Conservation (phyloP, 164 flowering plant species). For the Pachysandra terminalis region DNA sequence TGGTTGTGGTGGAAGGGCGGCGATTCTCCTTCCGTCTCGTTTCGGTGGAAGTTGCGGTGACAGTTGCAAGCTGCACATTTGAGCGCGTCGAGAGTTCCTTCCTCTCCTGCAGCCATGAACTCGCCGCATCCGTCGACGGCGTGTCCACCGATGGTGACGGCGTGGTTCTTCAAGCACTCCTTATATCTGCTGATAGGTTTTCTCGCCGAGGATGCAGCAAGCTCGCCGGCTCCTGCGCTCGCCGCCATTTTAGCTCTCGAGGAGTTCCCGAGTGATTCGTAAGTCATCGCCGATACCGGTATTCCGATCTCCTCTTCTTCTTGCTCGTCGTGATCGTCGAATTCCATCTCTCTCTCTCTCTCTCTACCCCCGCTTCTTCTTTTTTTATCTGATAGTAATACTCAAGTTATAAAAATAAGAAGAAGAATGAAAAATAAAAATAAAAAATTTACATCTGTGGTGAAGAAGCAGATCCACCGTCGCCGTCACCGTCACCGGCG, state of each 20-base stretch:
- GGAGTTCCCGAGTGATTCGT: slow-evolving; percentile 32
- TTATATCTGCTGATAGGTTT: slow-evolving; percentile 31
- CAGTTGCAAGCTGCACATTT: slow-evolving; percentile 80
- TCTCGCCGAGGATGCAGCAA: neutral
- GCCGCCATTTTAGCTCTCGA: slow-evolving; percentile 18
- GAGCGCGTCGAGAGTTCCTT: slow-evolving; percentile 64
- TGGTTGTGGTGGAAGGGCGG: too few species aligned
- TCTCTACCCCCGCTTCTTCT: slow-evolving; percentile 33
- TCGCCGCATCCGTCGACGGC: slow-evolving; percentile 84
- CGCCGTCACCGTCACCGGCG: neutral
- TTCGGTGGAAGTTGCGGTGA: slow-evolving; percentile 84
- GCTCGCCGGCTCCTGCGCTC: slow-evolving; percentile 11
- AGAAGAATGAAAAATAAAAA: slow-evolving; percentile 43
- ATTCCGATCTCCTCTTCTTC: slow-evolving; percentile 50
- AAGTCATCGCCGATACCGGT: slow-evolving; percentile 25
- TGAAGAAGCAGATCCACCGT: neutral
- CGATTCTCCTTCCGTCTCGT: slow-evolving; percentile 39
- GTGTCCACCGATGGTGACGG: slow-evolving; percentile 63
- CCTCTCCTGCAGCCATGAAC: slow-evolving; percentile 75
- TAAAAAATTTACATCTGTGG: neutral
- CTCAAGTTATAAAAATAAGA: too few species aligned
- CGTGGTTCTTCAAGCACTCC: slow-evolving; percentile 81
- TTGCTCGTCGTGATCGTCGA: slow-evolving; percentile 51
- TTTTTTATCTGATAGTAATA: slow-evolving; percentile 38
- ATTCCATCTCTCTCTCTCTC: slow-evolving; percentile 25